Base-by-base conservation (phyloP, 2,329 filamentous ascomycete genomes). In the Monosporascus ibericus region DNA sequence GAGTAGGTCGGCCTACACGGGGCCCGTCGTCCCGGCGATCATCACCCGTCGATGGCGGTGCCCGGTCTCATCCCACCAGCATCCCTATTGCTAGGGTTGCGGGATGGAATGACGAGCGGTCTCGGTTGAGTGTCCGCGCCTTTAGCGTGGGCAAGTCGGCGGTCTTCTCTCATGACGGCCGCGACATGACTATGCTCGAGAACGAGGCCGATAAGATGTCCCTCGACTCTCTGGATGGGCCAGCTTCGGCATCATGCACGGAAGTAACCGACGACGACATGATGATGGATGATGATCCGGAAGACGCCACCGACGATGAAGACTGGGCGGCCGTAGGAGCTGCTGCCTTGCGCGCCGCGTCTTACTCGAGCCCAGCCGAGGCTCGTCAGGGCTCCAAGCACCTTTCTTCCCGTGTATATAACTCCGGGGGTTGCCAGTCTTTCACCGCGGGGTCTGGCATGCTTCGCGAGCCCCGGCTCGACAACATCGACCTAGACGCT, bases 191-290 rank as follows among this genome's bases (percentile, higher is more conserved):
- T 65, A 86, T 91, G 80, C 77, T 87, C 63, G 89, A 92, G 69
- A 80, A 92, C 63, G 91, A 95, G 69, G 92, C 88, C 37, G 92
- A 97, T 72, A 92, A 92, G 70, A 97, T 97, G 92, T 96, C 92
- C 55, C 80, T 90, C 48, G 87, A 89, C 63, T 68, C 66, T 42
- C 79, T 88, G 64, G 86, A 89, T 55, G 81, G 82, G 44, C 84
- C 81, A 17, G 80, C 73, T 51, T 88, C 85, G 49, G 86, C 82
- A 48, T 91, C 88, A 14, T 91, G 88, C 65, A 90, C 87, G 34
- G 87, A 90, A 62, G 87, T 86, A 18, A 81, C 81, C 42, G 82
- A 85, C 51, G 86, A 88, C 54, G 80, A 83, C 55, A 74, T 74
- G 60, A 77, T 69, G 72, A 82, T 85, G 74, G 84, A 85, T 62